Percentiles rank a stretch among this genome's conserved stretches.
phyloP scores from a whole-genome alignment of 768 basidiomycete genomes.

The Russula abietina region DNA sequence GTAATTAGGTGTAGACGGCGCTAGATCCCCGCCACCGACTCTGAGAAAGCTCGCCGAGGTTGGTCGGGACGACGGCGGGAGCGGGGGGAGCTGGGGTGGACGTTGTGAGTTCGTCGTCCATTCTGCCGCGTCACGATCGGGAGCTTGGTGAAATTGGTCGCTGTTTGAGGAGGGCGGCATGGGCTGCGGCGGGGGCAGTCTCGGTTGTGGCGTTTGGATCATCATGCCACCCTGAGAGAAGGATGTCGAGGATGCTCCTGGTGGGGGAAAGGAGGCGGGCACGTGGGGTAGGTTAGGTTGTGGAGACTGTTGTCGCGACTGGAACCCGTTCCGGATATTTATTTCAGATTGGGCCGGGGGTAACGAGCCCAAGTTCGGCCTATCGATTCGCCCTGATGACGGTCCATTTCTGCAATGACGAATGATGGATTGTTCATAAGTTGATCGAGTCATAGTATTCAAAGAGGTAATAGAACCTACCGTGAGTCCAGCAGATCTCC shows the following conservation, averaged over 20 bases:
- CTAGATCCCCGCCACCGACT: constrained; percentile 17
- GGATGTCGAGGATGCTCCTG: constrained; percentile 35
- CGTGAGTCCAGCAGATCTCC: constrained; percentile 21
- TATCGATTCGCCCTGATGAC: constrained; percentile 11
- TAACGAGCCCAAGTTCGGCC: background rate
- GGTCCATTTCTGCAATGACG: background rate
- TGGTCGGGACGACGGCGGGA: constrained; percentile 14
- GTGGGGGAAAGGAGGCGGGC: constrained; percentile 13
- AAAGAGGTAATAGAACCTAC: constrained; percentile 5
- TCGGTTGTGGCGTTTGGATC: constrained; percentile 39
- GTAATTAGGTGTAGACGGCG: constrained; percentile 14
- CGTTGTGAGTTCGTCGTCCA: constrained; percentile 21
- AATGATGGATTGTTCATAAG: background rate
- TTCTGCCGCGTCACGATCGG: constrained; percentile 12
- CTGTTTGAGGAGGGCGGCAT: background rate
- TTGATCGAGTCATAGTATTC: background rate
- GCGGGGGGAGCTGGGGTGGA: constrained; percentile 1
- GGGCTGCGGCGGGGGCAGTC: constrained; percentile 12
- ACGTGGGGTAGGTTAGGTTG: constrained; percentile 15
- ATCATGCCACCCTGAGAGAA: constrained; percentile 40
- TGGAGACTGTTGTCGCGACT: constrained; percentile 22
- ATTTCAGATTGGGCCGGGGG: constrained; percentile 20
- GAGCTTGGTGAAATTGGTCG: constrained; percentile 16
- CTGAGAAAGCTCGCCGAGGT: constrained; percentile 18
- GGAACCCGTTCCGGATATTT: constrained; percentile 22